These are phyloP conservation scores for Aspergillus hancockii DNA, from an alignment of 495 filamentous ascomycete species.

Conservation along the genomic window DNA sequence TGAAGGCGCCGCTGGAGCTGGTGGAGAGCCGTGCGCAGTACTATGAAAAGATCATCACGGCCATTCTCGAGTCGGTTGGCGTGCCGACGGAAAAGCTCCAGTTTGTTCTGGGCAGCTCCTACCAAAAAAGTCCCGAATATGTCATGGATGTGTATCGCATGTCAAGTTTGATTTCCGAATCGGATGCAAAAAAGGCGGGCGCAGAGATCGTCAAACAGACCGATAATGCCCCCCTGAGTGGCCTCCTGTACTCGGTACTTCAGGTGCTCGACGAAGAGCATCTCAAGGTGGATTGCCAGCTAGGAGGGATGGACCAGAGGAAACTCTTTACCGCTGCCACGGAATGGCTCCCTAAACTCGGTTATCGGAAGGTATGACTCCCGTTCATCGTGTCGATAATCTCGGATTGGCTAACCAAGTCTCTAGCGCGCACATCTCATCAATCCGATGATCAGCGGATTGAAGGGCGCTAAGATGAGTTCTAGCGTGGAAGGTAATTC, in stretches of 20 bases:
- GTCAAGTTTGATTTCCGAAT: slow-evolving; percentile 26
- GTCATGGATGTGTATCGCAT: slow-evolving; percentile 47
- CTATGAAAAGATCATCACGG: slow-evolving; percentile 66
- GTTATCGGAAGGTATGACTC: slow-evolving; percentile 46
- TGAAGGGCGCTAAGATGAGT: slow-evolving; percentile 82
- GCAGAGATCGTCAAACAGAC: slow-evolving; percentile 93
- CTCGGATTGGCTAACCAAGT: not conserved
- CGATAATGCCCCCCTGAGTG: slow-evolving; percentile 69
- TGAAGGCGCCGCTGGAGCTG: slow-evolving; percentile 66
- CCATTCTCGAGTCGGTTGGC: slow-evolving; percentile 67
- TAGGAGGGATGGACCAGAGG: slow-evolving; percentile 74
- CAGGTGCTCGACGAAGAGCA: slow-evolving; percentile 93
- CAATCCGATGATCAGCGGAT: slow-evolving; percentile 84
- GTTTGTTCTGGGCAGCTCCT: slow-evolving; percentile 81
- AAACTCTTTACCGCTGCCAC: slow-evolving; percentile 87
- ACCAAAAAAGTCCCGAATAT: slow-evolving; percentile 59
- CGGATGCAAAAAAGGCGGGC: slow-evolving; percentile 80
- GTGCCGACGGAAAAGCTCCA: slow-evolving; percentile 71
- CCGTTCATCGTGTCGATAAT: slow-evolving; percentile 24
- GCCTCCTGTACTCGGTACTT: slow-evolving; percentile 75
- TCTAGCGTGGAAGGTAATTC: slow-evolving; percentile 47
- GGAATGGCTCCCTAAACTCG: slow-evolving; percentile 47
- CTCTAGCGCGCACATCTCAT: slow-evolving; percentile 75
- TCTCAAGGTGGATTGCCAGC: slow-evolving; percentile 79
- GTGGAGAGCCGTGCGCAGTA: slow-evolving; percentile 75